These are phyloP conservation scores for Chaetomiaceae sp. DNA, from an alignment of 2,329 filamentous ascomycete species.

Conservation along the genomic window DNA sequence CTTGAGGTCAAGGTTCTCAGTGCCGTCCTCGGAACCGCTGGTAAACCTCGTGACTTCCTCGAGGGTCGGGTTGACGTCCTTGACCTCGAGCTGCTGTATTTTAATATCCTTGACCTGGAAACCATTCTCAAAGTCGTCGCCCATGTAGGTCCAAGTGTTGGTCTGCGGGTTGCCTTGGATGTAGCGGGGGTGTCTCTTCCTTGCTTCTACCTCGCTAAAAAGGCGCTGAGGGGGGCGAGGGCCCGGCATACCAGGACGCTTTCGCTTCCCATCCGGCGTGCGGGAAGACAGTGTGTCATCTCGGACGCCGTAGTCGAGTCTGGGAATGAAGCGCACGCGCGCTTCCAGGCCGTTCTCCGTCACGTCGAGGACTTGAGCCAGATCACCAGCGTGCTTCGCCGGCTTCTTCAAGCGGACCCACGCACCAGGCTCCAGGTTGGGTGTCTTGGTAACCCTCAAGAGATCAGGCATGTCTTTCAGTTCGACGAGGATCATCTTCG, in stretches of 20 bases:
- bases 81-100: slow-evolving; percentile 77
- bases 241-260: slow-evolving; percentile 59
- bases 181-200: slow-evolving; percentile 70
- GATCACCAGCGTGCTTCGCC: slow-evolving; percentile 77
- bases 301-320: slow-evolving; percentile 84
- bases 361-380: slow-evolving; percentile 88
- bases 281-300: slow-evolving; percentile 58
- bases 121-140: slow-evolving; percentile 86
- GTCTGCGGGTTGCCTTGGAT: slow-evolving; percentile 66
- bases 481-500: slow-evolving; percentile 81
- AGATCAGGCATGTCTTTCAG: slow-evolving; percentile 98
- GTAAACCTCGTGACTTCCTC: slow-evolving; percentile 97
- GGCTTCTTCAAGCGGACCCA: slow-evolving; percentile 85
- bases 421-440: slow-evolving; percentile 76
- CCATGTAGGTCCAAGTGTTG: slow-evolving; percentile 78
- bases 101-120: slow-evolving; percentile 94
- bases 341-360: slow-evolving; percentile 90
- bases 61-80: slow-evolving; percentile 85
- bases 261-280: slow-evolving; percentile 66
- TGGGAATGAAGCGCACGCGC: slow-evolving; percentile 79
- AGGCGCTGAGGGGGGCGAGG: slow-evolving; percentile 79
- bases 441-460: slow-evolving; percentile 82
- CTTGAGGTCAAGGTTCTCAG: slow-evolving; percentile 87
- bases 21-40: slow-evolving; percentile 81
- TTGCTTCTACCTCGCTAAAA: slow-evolving; percentile 89